phyloP scores from a whole-genome alignment of 495 filamentous ascomycete species.

The Aspergillus homomorphus region DNA sequence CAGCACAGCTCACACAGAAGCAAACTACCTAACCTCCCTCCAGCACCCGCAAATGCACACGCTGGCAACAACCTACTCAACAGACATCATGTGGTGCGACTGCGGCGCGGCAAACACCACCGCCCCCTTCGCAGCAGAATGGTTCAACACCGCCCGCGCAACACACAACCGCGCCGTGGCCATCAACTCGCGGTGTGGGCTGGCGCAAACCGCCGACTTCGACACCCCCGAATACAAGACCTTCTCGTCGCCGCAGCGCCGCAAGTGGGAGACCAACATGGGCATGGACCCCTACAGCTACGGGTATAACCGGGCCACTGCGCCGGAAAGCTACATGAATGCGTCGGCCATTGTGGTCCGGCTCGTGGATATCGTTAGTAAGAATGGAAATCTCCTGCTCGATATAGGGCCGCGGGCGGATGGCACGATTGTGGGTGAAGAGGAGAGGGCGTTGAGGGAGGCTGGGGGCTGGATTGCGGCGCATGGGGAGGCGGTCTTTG shows the following conservation, averaged over 20 bases:
- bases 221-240: conserved; percentile 51
- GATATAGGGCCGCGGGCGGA: conserved; percentile 53
- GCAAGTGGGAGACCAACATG: conserved; percentile 55
- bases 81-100: conserved; percentile 60
- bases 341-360: conserved; percentile 41
- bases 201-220: conserved; percentile 41
- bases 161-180: conserved; percentile 46
- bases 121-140: conserved; percentile 43
- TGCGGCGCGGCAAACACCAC: conserved; percentile 50
- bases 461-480: conserved; percentile 51
- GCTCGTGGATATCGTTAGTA: conserved; percentile 51
- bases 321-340: conserved; percentile 47
- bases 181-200: conserved; percentile 52
- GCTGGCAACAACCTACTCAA: conserved; percentile 41
- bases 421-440: conserved; percentile 49
- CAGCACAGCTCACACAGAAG: too few species aligned
- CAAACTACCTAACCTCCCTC: conserved; percentile 48
- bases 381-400: conserved; percentile 56
- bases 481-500: conserved; percentile 53
- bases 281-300: conserved; percentile 56
- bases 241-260: conserved; percentile 44
- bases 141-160: conserved; percentile 40
- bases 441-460: conserved; percentile 41
- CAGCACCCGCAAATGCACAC: conserved; percentile 52
- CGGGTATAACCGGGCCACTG: conserved; percentile 54